Base-by-base conservation (phyloP, 371 early-diverging fungal genomes). In the Syncephalastrum sp. region DNA sequence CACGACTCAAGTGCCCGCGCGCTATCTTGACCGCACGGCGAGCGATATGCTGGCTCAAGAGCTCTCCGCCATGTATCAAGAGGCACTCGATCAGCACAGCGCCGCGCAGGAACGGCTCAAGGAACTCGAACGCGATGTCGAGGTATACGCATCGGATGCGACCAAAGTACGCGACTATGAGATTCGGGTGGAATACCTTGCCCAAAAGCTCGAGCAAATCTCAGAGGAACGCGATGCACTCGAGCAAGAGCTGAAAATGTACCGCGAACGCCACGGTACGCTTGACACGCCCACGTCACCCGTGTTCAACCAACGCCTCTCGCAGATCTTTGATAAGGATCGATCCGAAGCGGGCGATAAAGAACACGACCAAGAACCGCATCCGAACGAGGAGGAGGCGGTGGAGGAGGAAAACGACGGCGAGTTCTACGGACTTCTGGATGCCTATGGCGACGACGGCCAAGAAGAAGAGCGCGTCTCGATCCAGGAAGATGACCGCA, bases 121-220 rank as follows among this genome's bases (percentile, higher is more conserved):
- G 43, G 41, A 58, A 52, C 38, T 76, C 17, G 53, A 73, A 62
- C n/a, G 50, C 12, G 59, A 70, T 7, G 63, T 69, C 8, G 73
- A 68, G 44, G 56, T 60, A 17, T 64, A 60, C 38, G 57, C 60
- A n/a, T 65, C 67, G 10, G 72, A 68, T 53, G 50, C 68, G 1
- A 76, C 76, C 4, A 76, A 76, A 61, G 73, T 70, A 3, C 50
- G 76, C 23, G 76, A 76, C 48, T 72, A 70, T 46, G 73, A 76
- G 38, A 73, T 76, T 7, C 69, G 77, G 23, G 71, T 76, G 8
- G 73, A 73, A 50, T 76, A 72, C 38, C 53, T 76, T 16, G 65
- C 71, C 4, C 59, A 67, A n/a, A 70, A 72, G 42, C 53, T 76
- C 16, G 75, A 74, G 16, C 78, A 74, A 38, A 61, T 70, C 1